Base-by-base conservation (phyloP, 345 rosid genomes). In the Cardamine occulta region DNA sequence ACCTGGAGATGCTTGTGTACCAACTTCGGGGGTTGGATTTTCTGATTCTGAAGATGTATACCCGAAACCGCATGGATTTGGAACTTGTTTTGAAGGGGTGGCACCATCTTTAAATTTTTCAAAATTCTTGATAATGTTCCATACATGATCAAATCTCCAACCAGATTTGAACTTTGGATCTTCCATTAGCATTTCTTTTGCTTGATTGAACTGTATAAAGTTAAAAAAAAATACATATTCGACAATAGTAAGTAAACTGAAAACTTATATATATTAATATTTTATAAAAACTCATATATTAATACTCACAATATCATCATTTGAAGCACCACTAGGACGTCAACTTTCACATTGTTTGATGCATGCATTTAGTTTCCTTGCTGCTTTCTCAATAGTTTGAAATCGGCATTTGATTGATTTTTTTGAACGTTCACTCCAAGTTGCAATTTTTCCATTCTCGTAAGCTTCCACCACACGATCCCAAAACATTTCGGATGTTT, bases 141-240 rank as follows among this genome's bases (percentile, higher is more conserved):
- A 49, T 1, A 66, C 45, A 32, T 66, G 58, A 32, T 31, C 70
- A 7, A 66, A 49, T 49, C 8, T 66, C 32, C 47, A 66, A 19
- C 29, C 47, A 5, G 6, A 4, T 21, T 49, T 49, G 19, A 49
- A 19, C 0, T 18, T 31, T 18, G 45, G 44, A 66, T 66, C 45
- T 49, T 66, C 6, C 13, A 1, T 32, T 19, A 66, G 12, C 59
- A 66, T 32, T 49, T 18, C 10, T 61, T 61, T 39, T 3, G 49
- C 66, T 61, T 37, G 49, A 63, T 44, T 63, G 8, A 44, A 26
- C 53, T 63, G 2, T 34, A n/a, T 63, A 42, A 0, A 61, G 13
- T 60, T 28, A 28, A 6, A 0, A 7, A 37, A 6, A 14, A 34
- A 34, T 35, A 11, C 1, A 53, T 54, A 54, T 2, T 54, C 1